Evolutionary conservation across 148 eudicot genomes (phyloP).

Genomic region (Rheum nobile): DNA sequence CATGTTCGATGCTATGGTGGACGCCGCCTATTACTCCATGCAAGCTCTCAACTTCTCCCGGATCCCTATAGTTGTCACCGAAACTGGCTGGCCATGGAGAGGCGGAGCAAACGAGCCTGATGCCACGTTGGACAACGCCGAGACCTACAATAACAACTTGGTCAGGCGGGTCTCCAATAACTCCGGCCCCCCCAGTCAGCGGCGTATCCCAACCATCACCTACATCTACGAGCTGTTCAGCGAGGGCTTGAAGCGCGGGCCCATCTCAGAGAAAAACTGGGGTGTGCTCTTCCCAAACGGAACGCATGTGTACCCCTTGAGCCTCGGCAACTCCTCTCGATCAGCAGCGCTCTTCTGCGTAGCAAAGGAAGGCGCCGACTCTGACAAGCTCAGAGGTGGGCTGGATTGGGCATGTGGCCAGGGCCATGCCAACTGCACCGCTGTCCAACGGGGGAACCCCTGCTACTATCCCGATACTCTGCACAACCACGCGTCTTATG

Average conservation of each 20-base stretch:
- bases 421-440: constrained; percentile 76
- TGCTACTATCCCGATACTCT: constrained; percentile 74
- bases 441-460: constrained; percentile 68
- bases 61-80: constrained; percentile 81
- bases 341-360: constrained; percentile 49
- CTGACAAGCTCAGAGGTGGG: constrained; percentile 47
- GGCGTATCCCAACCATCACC: constrained; percentile 51
- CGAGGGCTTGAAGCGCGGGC: constrained; percentile 74
- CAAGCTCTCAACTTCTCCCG: constrained; percentile 45
- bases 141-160: constrained; percentile 60
- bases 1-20: constrained; percentile 97
- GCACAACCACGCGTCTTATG: constrained; percentile 87
- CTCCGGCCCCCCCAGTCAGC: constrained; percentile 90
- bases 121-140: constrained; percentile 67
- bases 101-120: constrained; percentile 76
- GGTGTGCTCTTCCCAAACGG: constrained; percentile 65
- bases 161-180: constrained; percentile 60
- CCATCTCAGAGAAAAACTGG: constrained; percentile 72
- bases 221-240: constrained; percentile 81
- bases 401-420: constrained; percentile 93
- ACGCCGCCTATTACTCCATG: constrained; percentile 81
- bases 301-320: constrained; percentile 50
- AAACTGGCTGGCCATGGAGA: constrained; percentile 89
- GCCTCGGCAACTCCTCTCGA: constrained; percentile 31
- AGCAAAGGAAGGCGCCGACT: constrained; percentile 50